phyloP scores from a whole-genome alignment of 441 rosid genomes.

The Croton setiger region DNA sequence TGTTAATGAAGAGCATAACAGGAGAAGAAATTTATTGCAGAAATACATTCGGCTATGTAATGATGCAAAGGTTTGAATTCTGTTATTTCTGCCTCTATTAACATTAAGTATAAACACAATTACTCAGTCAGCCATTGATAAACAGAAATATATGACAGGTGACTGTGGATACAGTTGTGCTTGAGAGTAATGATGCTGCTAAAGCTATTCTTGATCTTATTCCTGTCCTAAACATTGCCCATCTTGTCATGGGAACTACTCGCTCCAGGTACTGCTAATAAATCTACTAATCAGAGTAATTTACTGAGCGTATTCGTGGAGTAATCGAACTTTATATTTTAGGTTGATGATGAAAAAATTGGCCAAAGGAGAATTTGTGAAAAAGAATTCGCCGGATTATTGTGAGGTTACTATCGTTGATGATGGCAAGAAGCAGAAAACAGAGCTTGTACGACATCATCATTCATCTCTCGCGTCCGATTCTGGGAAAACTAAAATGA shows the following conservation, averaged over 20 bases:
- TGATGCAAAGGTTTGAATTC: slow-evolving; percentile 37
- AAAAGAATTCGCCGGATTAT: slow-evolving; percentile 51
- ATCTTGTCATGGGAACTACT: slow-evolving; percentile 55
- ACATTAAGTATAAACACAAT: background rate
- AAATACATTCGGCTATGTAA: slow-evolving; percentile 49
- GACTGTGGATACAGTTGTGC: slow-evolving; percentile 51
- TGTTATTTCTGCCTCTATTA: no score
- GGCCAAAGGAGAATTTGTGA: slow-evolving; percentile 42
- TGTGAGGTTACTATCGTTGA: slow-evolving; percentile 46
- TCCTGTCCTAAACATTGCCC: slow-evolving; percentile 53
- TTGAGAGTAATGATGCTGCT: slow-evolving; percentile 43
- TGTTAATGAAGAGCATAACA: slow-evolving; percentile 53
- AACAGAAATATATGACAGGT: slow-evolving; percentile 32
- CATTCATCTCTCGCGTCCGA: slow-evolving; percentile 12
- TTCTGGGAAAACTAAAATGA: slow-evolving; percentile 11
- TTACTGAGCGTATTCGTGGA: background rate
- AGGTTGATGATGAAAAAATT: slow-evolving; percentile 35
- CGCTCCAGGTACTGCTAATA: slow-evolving; percentile 31
- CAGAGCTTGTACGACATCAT: slow-evolving; percentile 10
- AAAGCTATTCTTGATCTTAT: slow-evolving; percentile 61
- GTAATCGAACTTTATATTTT: background rate
- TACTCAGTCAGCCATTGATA: background rate
- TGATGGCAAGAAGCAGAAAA: slow-evolving; percentile 31
- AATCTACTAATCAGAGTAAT: no score
- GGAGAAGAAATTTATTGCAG: slow-evolving; percentile 46